These are phyloP conservation scores for Suillus decipiens DNA, from an alignment of 768 basidiomycete species.

Conservation along the genomic window DNA sequence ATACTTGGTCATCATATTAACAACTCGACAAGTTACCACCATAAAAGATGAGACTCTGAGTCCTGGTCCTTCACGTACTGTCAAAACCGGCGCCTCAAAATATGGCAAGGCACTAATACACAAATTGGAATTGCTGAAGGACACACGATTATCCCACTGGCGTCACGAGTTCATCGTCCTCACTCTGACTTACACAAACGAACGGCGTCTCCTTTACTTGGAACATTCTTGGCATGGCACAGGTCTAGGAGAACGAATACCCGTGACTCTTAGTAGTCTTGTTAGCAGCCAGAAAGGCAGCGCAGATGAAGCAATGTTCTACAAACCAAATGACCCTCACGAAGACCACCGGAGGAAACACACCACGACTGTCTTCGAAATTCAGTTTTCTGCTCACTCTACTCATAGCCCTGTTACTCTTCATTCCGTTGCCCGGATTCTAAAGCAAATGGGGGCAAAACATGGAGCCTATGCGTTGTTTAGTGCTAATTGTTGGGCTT, in stretches of 20 bases:
- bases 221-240: slow-evolving; percentile 4
- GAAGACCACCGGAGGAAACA: neutral
- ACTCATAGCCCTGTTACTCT: neutral
- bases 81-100: neutral
- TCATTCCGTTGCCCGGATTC: neutral
- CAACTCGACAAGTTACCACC: neutral
- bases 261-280: neutral
- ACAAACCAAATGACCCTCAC: neutral
- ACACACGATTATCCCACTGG: slow-evolving; percentile 2
- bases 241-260: neutral
- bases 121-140: slow-evolving; percentile 3
- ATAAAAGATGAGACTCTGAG: neutral
- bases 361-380: slow-evolving; percentile 3
- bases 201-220: neutral
- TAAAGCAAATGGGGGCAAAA: neutral
- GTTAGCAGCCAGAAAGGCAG: slow-evolving; percentile 1
- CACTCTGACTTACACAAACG: neutral
- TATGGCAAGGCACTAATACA: slow-evolving; percentile 1
- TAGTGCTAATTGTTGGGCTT: slow-evolving; percentile 6
- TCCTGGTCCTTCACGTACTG: neutral
- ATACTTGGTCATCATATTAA: neutral
- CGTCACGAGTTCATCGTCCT: slow-evolving; percentile 3
- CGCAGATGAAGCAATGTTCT: slow-evolving; percentile 4
- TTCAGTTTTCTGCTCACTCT: slow-evolving; percentile 1
- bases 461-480: slow-evolving; percentile 1